Conservation (phyloP, 306 rosid species). For the Acmispon strigosus region DNA sequence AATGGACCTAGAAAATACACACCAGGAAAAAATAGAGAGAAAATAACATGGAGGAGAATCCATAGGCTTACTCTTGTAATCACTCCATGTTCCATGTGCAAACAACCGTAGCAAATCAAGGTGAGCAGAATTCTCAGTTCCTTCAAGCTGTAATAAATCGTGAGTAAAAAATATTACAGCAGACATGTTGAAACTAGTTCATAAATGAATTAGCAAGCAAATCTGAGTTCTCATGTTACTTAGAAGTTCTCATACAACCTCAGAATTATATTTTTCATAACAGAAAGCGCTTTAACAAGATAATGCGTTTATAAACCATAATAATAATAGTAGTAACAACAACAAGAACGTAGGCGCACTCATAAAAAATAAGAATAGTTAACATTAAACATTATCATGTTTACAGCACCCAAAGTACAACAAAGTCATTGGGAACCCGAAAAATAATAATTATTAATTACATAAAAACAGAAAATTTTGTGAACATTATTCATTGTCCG, state of each 20-base stretch:
- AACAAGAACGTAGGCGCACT: not conserved
- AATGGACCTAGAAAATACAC: not conserved
- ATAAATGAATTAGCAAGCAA: not conserved
- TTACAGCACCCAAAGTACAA: not conserved
- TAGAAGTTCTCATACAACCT: not conserved
- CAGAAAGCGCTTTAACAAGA: not conserved
- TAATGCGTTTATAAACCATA: not conserved
- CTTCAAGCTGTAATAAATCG: slow-evolving; percentile 59
- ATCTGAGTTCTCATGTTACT: not conserved
- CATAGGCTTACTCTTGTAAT: slow-evolving; percentile 66
- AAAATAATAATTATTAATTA: not conserved
- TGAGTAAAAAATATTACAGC: not conserved
- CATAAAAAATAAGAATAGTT: not conserved
- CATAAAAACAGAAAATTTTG: not conserved
- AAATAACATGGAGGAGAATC: not conserved
- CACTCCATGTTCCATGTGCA: slow-evolving; percentile 93
- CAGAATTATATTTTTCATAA: not conserved
- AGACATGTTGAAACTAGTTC: not conserved
- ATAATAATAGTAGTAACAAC: not conserved
- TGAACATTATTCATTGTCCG: not conserved
- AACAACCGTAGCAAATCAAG: slow-evolving; percentile 75
- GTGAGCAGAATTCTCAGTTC: slow-evolving; percentile 49
- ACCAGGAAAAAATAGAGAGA: not conserved
- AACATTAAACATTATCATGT: not conserved
- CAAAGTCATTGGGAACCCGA: not conserved